Base-by-base conservation (phyloP, 495 filamentous ascomycete genomes). In the Talaromyces liani region DNA sequence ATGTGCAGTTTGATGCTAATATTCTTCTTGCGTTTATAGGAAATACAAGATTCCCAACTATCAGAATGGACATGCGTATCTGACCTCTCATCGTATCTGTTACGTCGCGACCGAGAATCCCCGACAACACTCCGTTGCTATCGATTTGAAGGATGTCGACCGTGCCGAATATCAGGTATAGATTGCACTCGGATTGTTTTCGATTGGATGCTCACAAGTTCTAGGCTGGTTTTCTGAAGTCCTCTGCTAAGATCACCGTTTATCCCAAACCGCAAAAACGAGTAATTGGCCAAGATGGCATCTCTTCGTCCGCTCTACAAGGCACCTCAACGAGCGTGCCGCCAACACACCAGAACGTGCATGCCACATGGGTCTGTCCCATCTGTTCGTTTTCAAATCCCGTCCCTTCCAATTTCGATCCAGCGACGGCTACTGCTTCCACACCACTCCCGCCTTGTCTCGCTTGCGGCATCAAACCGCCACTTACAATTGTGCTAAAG, bases 301-400 rank as follows among this genome's bases (percentile, higher is more conserved):
- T 29, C 36, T 22, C 41, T 18, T 33, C 39, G 5, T 33, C 24
- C 4, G 27, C 20, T 27, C 0, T 16, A 56, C 22, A 25, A 3
- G 22, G 22, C 9, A 29, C 53, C 5, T 16, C 53, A 6, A 29
- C 22, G 22, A 27, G 53, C 6, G 66, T 65, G 14, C 62, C 68
- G 1, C 61, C 69, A 3, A 65, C 76, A 31, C 69, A 73, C 6
- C 72, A 75, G 39, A 69, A 69, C 12, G 66, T 75, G 49, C 84
- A 79, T 69, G 92, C 90, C 4, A 96, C 93, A n/a, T 98, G 94
- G 94, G 87, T 98, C 54, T 98, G 95, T 77, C 89, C 91, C 2
- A 98, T 98, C 70, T 98, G 94, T 77, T 92, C 90, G 53, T 93
- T 96, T 71, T 95, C 94, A n/a, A 99, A 99, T 69, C 89, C 91